Conservation (phyloP, 495 filamentous ascomycete species). For the Neurospora discreta region DNA sequence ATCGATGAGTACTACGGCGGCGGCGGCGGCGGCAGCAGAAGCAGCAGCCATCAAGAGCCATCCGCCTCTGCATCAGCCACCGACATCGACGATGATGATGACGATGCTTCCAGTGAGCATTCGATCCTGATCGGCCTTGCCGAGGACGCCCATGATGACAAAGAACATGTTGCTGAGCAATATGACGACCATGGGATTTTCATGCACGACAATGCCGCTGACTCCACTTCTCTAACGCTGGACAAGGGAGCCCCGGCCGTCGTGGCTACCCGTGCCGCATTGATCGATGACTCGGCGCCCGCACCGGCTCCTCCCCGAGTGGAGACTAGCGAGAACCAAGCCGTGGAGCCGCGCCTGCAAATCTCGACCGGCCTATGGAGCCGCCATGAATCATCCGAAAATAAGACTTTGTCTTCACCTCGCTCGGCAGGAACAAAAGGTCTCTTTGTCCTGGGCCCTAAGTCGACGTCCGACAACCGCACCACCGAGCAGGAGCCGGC, state of each 20-base stretch:
- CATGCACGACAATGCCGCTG: background rate
- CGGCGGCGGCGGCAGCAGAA: background rate
- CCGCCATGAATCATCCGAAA: background rate
- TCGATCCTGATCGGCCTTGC: conserved; percentile 22
- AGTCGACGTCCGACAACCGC: conserved; percentile 13
- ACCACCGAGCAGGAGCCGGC: conserved; percentile 26
- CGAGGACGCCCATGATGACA: background rate
- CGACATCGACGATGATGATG: conserved; percentile 21
- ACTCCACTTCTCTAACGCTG: background rate
- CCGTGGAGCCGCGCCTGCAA: conserved; percentile 5
- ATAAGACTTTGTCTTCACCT: conserved; percentile 1
- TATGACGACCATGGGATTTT: background rate
- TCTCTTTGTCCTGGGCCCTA: background rate
- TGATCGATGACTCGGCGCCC: background rate
- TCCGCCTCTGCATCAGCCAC: background rate
- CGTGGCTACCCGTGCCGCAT: background rate
- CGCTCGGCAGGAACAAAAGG: conserved; percentile 13
- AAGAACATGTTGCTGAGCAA: background rate
- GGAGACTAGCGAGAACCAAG: conserved; percentile 1
- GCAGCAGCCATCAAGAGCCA: background rate
- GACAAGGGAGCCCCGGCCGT: background rate
- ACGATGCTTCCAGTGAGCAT: conserved; percentile 13
- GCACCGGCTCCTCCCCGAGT: background rate
- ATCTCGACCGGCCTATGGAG: conserved; percentile 15
- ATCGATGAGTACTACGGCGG: conserved; percentile 12